Evolutionary conservation across 2,329 filamentous ascomycete species (phyloP), one percentile per base, ranked within the genome.

Genomic region (Cladosporium phlei): DNA sequence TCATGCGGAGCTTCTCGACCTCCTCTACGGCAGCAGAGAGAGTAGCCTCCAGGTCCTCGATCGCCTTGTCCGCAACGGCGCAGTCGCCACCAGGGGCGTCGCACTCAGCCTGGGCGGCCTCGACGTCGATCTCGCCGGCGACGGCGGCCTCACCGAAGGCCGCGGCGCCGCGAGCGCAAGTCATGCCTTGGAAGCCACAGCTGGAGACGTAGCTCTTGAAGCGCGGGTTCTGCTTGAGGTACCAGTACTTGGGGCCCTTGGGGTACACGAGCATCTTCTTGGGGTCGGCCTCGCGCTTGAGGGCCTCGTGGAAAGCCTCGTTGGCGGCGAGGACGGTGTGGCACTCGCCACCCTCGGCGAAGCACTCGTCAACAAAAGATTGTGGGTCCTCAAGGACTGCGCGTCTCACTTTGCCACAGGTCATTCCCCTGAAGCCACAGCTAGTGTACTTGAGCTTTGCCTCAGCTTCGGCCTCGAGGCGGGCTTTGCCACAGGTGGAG

Each of bases 341-440:
- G 50, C 56, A 57, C 61, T 61, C 57, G 46, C 52, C 52, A 34
- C 53, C 54, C 24, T 53, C 48, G 19, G 32, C 46, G 48, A 49
- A 52, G 46, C 55, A 57, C 46, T 55, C 49, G 7, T 27, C 42
- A 33, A 46, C 49, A 42, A 49, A 45, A 38, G 49, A 17, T n/a
- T 50, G 27, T 12, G 53, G 55, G 47, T 58, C 25, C 14, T 29
- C 47, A 28, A 47, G 48, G 34, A 51, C 34, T 42, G 56, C 66
- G 52, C 69, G 70, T 59, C 69, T 70, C 46, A 64, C 63, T 56
- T 70, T 69, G 59, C 60, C 66, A 66, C 73, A 76, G 11, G 63
- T 52, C 54, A 68, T 62, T 20, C 69, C 69, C 21, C 59, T 59
- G 24, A 58, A 55, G 49, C 62, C 50, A 55, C 71, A 72, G 55